Evolutionary conservation across 768 basidiomycete species (phyloP), one percentile per base, ranked within the genome.

Genomic region (Russula compacta): DNA sequence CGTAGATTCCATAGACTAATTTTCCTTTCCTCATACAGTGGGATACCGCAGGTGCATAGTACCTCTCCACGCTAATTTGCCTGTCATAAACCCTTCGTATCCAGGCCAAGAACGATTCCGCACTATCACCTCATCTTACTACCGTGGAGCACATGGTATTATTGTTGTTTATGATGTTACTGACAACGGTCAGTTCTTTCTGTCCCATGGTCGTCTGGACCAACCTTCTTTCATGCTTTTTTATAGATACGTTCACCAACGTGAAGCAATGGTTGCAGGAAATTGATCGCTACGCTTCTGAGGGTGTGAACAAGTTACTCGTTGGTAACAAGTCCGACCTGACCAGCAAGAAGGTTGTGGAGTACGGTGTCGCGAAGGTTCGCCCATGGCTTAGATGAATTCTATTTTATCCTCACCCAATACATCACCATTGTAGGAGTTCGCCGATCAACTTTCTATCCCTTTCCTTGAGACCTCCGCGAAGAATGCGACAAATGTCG

Each of bases 261-360:
- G 92, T 98, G 67, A 98, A 97, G 77, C 92, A 94, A 71, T 92
- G 90, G 90, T 78, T 92, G 58, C 88, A 90, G 68, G 91, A 94
- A 73, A 94, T 94, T 67, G 92, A 93, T 75, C 83, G 89, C 68
- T 95, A 98, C 76, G 97, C 97, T 53, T 95, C 95, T 1, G 93
- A 98, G 70, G 94, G 95, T 50, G 97, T 99, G 62, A 98, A 98
- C 83, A 98, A 98, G 80, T 79, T 99, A 55, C 83, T 99, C 48
- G 90, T 99, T 56, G 97, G 97, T 56, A 99, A 99, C 81, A 99
- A 99, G 79, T 95, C 94, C 61, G 97, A 99, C 75, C 83, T 95
- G 76, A 92, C 92, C 49, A 89, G 87, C 79, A 98, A 95, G 85
- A 94, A 95, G 76, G 90, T 91, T 64, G 92, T 94, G 53, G 90